Percentiles rank a stretch among this genome's conserved stretches.
phyloP scores from a whole-genome alignment of 1,284 basidiomycete genomes.

The Termitomyces sp. region DNA sequence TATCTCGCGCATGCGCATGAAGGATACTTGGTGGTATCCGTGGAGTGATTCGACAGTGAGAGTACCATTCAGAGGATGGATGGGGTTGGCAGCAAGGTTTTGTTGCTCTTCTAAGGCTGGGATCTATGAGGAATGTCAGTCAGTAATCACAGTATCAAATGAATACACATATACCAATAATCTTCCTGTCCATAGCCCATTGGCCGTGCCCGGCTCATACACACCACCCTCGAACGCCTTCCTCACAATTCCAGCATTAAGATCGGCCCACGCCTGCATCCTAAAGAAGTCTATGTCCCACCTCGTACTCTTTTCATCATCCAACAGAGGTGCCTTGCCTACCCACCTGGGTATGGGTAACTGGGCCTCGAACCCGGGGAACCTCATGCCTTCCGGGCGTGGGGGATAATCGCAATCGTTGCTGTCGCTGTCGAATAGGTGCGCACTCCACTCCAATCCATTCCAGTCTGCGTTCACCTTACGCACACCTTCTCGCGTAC shows the following conservation, averaged over 20 bases:
- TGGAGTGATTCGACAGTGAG: slow-evolving; percentile 12
- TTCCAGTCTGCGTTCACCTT: slow-evolving; percentile 28
- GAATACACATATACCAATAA: slow-evolving; percentile 40
- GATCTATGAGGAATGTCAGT: slow-evolving; percentile 16
- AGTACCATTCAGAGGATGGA: slow-evolving; percentile 9
- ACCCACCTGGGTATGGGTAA: slow-evolving; percentile 9
- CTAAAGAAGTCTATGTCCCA: slow-evolving; percentile 64
- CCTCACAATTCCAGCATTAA: slow-evolving; percentile 22
- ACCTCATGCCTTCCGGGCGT: neutral
- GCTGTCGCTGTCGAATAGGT: neutral
- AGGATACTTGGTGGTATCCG: slow-evolving; percentile 3
- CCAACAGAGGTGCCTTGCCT: slow-evolving; percentile 15
- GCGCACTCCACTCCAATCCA: slow-evolving; percentile 14
- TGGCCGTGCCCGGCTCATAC: slow-evolving; percentile 45
- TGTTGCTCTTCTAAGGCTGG: slow-evolving; percentile 14
- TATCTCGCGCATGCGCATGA: slow-evolving; percentile 14
- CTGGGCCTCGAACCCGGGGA: neutral
- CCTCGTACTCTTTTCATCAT: slow-evolving; percentile 24
- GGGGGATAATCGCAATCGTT: neutral
- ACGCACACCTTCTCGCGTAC: slow-evolving; percentile 1
- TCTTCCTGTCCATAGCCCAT: slow-evolving; percentile 56
- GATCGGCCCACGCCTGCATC: slow-evolving; percentile 42
- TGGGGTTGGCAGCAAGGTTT: slow-evolving; percentile 25
- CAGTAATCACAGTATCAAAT: neutral
- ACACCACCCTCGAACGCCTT: slow-evolving; percentile 36